Conservation (phyloP, 768 basidiomycete genomes). For the Psilocybe tampanensis region DNA sequence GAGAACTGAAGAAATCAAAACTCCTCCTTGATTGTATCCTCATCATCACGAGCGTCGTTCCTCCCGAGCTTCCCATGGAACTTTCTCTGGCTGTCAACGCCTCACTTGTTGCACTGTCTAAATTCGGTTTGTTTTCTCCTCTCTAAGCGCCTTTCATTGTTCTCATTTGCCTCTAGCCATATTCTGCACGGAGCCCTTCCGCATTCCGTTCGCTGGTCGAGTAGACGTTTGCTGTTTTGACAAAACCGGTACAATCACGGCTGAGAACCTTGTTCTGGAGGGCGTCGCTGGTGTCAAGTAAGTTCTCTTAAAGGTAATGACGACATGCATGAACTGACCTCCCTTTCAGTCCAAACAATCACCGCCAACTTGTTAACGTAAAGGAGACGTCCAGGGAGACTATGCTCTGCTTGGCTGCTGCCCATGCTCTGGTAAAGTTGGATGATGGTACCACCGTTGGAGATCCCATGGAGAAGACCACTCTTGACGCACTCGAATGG, state of each 20-base stretch:
- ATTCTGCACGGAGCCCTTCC: conserved; percentile 98
- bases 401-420: conserved; percentile 85
- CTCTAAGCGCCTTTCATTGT: neutral
- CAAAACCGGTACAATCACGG: conserved; percentile 98
- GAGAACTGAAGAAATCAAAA: conserved; percentile 93
- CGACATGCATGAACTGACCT: neutral
- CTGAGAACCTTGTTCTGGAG: conserved; percentile 92
- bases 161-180: conserved; percentile 61
- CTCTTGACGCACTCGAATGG: conserved; percentile 91
- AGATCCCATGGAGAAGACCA: conserved; percentile 99
- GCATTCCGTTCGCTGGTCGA: conserved; percentile 93
- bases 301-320: conserved; percentile 26
- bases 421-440: conserved; percentile 91
- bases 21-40: conserved; percentile 93
- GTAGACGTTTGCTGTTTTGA: conserved; percentile 99
- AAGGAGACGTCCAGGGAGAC: conserved; percentile 79
- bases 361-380: conserved; percentile 72
- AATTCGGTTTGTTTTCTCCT: conserved; percentile 69
- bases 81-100: conserved; percentile 95
- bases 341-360: conserved; percentile 39
- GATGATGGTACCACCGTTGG: conserved; percentile 95
- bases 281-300: conserved; percentile 92
- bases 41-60: conserved; percentile 97
- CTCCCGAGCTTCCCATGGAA: conserved; percentile 98
- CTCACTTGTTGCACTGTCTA: conserved; percentile 89